phyloP scores from a whole-genome alignment of 2,329 filamentous ascomycete species.

The Phyllosticta citriasiana region DNA sequence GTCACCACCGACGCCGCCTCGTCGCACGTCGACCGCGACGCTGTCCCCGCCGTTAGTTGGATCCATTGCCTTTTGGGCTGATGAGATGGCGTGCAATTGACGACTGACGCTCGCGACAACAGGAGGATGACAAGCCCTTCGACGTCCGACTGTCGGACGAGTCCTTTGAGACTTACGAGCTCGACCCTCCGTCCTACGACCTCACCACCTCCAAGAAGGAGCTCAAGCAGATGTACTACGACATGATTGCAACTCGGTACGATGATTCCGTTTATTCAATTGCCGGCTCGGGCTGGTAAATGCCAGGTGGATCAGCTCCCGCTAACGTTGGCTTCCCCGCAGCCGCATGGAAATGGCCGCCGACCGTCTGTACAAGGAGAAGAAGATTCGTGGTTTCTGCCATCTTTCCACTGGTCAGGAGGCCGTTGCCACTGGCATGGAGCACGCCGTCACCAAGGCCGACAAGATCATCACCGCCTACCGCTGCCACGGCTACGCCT shows the following conservation, averaged over 20 bases:
- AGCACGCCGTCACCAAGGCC: conserved; percentile 82
- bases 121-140: conserved; percentile 94
- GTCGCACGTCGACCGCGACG: conserved; percentile 72
- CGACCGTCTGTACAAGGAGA: conserved; percentile 99
- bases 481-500: conserved; percentile 95
- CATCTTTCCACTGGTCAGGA: conserved; percentile 97
- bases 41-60: conserved; percentile 46
- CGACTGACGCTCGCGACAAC: background rate
- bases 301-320: background rate
- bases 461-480: conserved; percentile 98
- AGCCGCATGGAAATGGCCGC: conserved; percentile 99
- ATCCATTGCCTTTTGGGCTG: background rate
- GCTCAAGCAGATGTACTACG: conserved; percentile 97
- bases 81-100: background rate
- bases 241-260: conserved; percentile 93
- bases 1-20: conserved; percentile 95
- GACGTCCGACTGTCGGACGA: conserved; percentile 88
- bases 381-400: conserved; percentile 99
- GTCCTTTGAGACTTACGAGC: conserved; percentile 98
- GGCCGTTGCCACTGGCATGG: conserved; percentile 92
- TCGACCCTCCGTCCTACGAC: conserved; percentile 91
- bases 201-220: conserved; percentile 93
- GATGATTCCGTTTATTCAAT: conserved; percentile 19
- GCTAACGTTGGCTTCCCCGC: conserved; percentile 11
- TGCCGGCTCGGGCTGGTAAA: background rate